These are phyloP conservation scores for Nothophaeocryptopus gaeumannii DNA, from an alignment of 2,329 filamentous ascomycete species.

Conservation along the genomic window DNA sequence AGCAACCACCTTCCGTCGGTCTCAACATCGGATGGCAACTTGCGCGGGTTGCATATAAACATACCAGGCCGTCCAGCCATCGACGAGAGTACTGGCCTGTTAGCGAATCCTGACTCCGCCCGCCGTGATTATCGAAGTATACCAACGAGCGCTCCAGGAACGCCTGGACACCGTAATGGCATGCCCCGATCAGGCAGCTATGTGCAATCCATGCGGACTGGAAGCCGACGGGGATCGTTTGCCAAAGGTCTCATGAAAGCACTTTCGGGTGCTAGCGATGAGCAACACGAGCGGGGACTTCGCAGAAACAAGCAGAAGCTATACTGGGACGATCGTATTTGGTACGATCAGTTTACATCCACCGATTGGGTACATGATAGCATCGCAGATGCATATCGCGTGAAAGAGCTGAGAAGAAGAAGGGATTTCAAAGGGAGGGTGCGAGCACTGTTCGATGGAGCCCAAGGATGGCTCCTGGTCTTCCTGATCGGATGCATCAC, in stretches of 20 bases:
- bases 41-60: constrained; percentile 25
- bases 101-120: constrained; percentile 37
- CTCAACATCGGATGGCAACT: constrained; percentile 34
- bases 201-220: constrained; percentile 23
- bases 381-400: constrained; percentile 87
- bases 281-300: constrained; percentile 34
- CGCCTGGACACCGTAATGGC: constrained; percentile 28
- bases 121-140: constrained; percentile 24
- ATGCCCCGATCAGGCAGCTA: constrained; percentile 36
- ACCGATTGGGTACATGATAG: constrained; percentile 98
- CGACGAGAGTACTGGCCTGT: constrained; percentile 50
- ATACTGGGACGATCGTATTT: constrained; percentile 80
- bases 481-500: constrained; percentile 85
- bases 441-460: constrained; percentile 73
- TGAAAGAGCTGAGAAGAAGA: constrained; percentile 75
- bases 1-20: background rate
- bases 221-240: constrained; percentile 50
- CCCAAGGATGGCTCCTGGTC: constrained; percentile 91
- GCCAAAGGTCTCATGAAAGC: constrained; percentile 31
- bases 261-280: constrained; percentile 19
- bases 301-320: constrained; percentile 64
- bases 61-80: constrained; percentile 29
- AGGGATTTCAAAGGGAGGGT: constrained; percentile 83
- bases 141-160: constrained; percentile 13
- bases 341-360: constrained; percentile 98